These are phyloP conservation scores for Biancaea sappan DNA, from an alignment of 306 rosid genomes.

Conservation along the genomic window DNA sequence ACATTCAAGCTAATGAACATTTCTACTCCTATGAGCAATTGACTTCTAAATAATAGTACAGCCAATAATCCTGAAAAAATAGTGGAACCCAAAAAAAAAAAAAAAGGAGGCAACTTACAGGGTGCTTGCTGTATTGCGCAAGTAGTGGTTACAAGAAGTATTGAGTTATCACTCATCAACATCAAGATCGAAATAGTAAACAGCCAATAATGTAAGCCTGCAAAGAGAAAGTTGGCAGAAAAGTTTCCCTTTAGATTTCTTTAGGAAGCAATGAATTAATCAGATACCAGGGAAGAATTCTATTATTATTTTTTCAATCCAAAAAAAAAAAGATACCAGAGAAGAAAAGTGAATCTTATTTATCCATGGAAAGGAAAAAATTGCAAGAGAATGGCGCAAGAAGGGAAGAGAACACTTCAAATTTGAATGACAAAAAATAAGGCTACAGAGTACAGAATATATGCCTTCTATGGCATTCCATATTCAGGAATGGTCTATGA, in stretches of 20 bases:
- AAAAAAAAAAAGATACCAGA: background rate
- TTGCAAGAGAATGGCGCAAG: background rate
- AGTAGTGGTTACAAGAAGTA: constrained; percentile 48
- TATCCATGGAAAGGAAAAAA: background rate
- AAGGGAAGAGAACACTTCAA: constrained; percentile 14
- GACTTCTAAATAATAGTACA: constrained; percentile 35
- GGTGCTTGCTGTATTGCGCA: constrained; percentile 21
- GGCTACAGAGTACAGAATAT: background rate
- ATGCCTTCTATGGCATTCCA: constrained; percentile 10
- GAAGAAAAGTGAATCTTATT: constrained; percentile 7
- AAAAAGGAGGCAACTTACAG: constrained; percentile 1
- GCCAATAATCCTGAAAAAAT: constrained; percentile 31
- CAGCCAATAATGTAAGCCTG: constrained; percentile 81
- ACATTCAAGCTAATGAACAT: constrained; percentile 27
- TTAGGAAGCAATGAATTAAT: constrained; percentile 20
- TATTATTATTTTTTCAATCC: no score
- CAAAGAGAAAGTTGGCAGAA: constrained; percentile 44
- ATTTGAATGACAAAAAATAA: background rate
- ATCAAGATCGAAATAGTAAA: constrained; percentile 65
- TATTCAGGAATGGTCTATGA: background rate
- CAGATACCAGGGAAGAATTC: background rate
- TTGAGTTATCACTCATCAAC: constrained; percentile 58
- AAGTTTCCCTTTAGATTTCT: constrained; percentile 27
- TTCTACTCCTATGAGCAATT: constrained; percentile 28
- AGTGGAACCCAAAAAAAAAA: background rate